Base-by-base conservation (phyloP, 352 stramenopile species). In the Pythium periplocum region DNA sequence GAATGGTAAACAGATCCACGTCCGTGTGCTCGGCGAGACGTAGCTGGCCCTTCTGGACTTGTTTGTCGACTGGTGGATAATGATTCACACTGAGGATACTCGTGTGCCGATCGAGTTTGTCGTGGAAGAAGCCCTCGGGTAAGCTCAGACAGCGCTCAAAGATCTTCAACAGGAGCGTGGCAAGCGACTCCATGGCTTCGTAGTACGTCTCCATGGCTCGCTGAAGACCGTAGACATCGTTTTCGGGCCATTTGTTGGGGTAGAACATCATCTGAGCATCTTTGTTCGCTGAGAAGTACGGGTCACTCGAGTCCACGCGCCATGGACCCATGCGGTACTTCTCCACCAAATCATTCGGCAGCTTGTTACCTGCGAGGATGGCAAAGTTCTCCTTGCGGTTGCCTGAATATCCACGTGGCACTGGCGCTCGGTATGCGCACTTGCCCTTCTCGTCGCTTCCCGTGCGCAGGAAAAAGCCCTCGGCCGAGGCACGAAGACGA, bases 31-130 rank as follows among this genome's bases (percentile, higher is more conserved):
- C 51, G 3, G 53, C 59, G 6, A 66, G 53, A 4, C 59, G 45
- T 7, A 61, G 50, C 46, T 62, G 52, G 10, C 53, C 52, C 2
- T 35, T 30, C 37, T 61, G 52, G 7, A 66, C 44, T 12, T 61
- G 59, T 38, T 57, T 49, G 6, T 32, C 31, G 35, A 61, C 45
- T 39, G 59, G 52, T 17, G 52, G 59, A 36, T 66, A 66, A 45
- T 66, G 44, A 42, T 66, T 66, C 31, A 66, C 59, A 17, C 59
- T 66, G n/a, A 66, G 32, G 33, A 66, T 66, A 45, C 52, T 62
- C 9, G 53, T 50, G 59, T 66, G 59, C 31, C 40, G 36, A 30
- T 59, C 32, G 17, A 57, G 42, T 31, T 57, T 61, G 40, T 4
- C 40, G 4, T 8, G n/a, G 36, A 66, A 61, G 42, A 62, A 66